Evolutionary conservation across 2,329 filamentous ascomycete species (phyloP).

Genomic region (Tothia fuscella): DNA sequence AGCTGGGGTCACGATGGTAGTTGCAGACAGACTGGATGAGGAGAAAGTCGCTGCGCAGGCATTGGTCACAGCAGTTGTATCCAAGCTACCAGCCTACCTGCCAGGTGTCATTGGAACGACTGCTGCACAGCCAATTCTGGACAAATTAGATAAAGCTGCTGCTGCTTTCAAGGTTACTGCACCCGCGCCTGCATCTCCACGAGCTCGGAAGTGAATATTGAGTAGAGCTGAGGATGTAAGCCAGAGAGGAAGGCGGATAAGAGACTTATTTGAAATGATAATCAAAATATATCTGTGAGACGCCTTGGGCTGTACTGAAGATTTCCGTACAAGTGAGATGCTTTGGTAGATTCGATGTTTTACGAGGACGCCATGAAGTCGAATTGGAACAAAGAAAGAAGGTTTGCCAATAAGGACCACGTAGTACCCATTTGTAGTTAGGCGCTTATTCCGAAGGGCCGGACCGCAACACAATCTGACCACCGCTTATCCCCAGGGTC

Average conservation of each 20-base stretch:
- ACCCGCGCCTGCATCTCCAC: too few species aligned
- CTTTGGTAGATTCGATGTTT: not conserved
- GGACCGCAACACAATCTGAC: too few species aligned
- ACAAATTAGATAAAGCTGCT: constrained; percentile 1
- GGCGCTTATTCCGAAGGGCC: too few species aligned
- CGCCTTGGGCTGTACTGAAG: not conserved
- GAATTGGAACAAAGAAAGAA: not conserved
- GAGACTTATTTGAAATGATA: not conserved
- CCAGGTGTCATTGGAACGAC: constrained; percentile 3
- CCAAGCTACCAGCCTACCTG: not conserved
- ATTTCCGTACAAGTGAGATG: not conserved
- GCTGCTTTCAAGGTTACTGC: not conserved
- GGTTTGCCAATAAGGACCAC: too few species aligned
- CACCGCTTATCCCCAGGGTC: too few species aligned
- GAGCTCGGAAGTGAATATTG: not conserved
- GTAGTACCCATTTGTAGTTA: too few species aligned
- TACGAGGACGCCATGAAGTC: not conserved
- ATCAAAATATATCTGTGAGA: not conserved
- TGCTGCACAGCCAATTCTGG: constrained; percentile 5
- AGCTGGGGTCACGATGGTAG: constrained; percentile 1
- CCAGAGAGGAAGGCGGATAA: too few species aligned
- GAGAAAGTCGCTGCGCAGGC: constrained; percentile 2
- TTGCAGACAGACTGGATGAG: constrained; percentile 3
- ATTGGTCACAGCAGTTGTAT: constrained; percentile 1
- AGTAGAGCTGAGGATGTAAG: not conserved